Evolutionary conservation across 495 filamentous ascomycete genomes (phyloP).

Genomic region (Xylaria sp.): DNA sequence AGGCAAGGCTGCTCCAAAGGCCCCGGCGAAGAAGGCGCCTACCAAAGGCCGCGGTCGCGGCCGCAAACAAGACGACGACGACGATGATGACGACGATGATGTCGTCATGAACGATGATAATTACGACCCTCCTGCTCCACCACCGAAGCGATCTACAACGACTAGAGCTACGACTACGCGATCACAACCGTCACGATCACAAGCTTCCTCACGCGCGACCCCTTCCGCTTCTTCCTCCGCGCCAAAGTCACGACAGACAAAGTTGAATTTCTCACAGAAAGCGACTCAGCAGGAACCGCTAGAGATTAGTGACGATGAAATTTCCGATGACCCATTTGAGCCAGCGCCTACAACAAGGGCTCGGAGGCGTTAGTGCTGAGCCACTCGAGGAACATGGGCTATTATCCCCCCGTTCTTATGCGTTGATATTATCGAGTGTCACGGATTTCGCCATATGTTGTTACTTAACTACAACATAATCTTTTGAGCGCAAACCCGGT

Average conservation of each 20-base stretch:
- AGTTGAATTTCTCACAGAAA: conserved; percentile 71
- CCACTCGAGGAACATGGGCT: neutral
- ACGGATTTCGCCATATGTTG: neutral
- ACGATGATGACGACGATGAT: conserved; percentile 69
- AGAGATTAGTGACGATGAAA: conserved; percentile 78
- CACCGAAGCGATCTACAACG: conserved; percentile 44
- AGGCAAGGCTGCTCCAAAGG: conserved; percentile 49
- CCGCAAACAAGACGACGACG: conserved; percentile 64
- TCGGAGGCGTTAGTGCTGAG: conserved; percentile 28
- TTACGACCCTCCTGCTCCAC: conserved; percentile 51
- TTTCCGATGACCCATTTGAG: conserved; percentile 85
- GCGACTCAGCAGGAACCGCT: conserved; percentile 51
- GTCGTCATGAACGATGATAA: conserved; percentile 70
- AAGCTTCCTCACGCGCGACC: conserved; percentile 57
- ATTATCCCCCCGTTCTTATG: neutral
- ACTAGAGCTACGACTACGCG: conserved; percentile 44
- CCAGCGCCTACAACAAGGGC: conserved; percentile 48
- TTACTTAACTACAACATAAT: neutral
- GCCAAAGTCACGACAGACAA: conserved; percentile 66
- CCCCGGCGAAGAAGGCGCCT: conserved; percentile 46
- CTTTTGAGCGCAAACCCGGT: neutral
- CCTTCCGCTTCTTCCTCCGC: conserved; percentile 34
- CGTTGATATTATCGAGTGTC: neutral
- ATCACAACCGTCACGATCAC: conserved; percentile 60
- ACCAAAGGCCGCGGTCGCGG: conserved; percentile 49